These are phyloP conservation scores for Microdochium bolleyi DNA, from an alignment of 2,329 filamentous ascomycete species.

Conservation along the genomic window DNA sequence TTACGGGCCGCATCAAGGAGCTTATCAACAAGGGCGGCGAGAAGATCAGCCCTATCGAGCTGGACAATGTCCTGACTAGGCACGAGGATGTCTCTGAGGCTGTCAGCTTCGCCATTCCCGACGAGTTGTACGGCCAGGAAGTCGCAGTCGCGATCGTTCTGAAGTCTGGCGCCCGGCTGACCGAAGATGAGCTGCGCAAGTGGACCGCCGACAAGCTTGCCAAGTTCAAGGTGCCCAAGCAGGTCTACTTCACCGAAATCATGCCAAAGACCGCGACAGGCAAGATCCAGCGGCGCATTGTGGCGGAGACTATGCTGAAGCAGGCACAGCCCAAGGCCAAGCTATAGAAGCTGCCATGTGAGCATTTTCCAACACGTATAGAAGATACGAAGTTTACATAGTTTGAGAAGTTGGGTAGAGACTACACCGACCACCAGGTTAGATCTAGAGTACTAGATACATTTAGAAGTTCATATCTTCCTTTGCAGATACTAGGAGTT, in stretches of 20 bases:
- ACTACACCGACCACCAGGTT: no score
- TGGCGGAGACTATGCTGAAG: conserved; percentile 80
- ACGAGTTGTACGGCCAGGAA: conserved; percentile 78
- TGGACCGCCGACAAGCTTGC: conserved; percentile 66
- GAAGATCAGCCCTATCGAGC: conserved; percentile 82
- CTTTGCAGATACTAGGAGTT: no score
- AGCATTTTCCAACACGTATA: no score
- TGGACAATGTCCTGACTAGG: conserved; percentile 74
- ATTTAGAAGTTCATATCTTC: no score
- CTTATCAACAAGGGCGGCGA: conserved; percentile 87
- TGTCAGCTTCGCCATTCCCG: conserved; percentile 75
- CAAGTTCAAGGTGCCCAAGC: conserved; percentile 81
- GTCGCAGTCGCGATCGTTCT: conserved; percentile 70
- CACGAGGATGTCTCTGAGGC: conserved; percentile 68
- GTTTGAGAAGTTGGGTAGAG: background rate
- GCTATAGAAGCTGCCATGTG: conserved; percentile 28
- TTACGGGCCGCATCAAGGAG: conserved; percentile 90
- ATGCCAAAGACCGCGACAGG: conserved; percentile 93
- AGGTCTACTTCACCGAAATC: conserved; percentile 74
- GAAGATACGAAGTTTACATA: no score
- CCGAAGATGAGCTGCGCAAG: conserved; percentile 52
- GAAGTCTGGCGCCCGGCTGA: conserved; percentile 52
- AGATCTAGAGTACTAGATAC: no score
- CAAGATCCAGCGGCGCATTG: conserved; percentile 78
- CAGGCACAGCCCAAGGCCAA: conserved; percentile 48